Percentiles rank a stretch among this genome's conserved stretches.
These are phyloP conservation scores for Aspergillus fischeri DNA, from an alignment of 2,329 filamentous ascomycete species.

Conservation along the genomic window DNA sequence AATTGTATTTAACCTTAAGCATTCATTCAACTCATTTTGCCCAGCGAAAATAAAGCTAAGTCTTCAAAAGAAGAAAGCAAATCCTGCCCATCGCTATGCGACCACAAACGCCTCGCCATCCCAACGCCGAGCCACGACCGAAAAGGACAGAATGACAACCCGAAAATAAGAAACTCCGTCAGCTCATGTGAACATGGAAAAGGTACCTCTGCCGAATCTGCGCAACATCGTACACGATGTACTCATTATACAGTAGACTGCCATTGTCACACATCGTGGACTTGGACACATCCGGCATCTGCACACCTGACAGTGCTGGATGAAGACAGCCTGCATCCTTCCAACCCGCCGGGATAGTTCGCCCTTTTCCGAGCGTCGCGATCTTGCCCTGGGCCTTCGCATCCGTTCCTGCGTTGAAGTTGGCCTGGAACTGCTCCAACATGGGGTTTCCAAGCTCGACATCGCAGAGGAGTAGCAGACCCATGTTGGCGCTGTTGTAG, in stretches of 20 bases:
- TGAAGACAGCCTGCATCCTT: conserved; percentile 69
- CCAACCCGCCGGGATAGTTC: conserved; percentile 63
- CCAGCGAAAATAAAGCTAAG: background rate
- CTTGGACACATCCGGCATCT: conserved; percentile 48
- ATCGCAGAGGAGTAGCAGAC: conserved; percentile 76
- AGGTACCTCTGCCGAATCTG: conserved; percentile 46
- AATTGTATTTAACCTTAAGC: too few species aligned
- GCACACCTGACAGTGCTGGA: conserved; percentile 60
- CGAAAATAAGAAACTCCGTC: background rate
- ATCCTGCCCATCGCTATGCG: background rate
- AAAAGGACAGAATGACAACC: background rate
- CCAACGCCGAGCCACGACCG: background rate
- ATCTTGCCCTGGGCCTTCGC: conserved; percentile 58
- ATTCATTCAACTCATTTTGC: background rate
- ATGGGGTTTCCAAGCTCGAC: conserved; percentile 76
- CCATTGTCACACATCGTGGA: background rate
- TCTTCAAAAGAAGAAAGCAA: background rate
- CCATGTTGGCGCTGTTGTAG: conserved; percentile 61
- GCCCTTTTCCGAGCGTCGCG: conserved; percentile 68
- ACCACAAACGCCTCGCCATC: background rate
- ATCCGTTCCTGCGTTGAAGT: conserved; percentile 60
- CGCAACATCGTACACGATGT: conserved; percentile 48
- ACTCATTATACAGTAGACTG: conserved; percentile 40
- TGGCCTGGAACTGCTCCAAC: conserved; percentile 55
- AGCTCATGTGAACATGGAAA: conserved; percentile 40